phyloP scores from a whole-genome alignment of 257 asterid genomes.

The Solanum lycopersicoides region DNA sequence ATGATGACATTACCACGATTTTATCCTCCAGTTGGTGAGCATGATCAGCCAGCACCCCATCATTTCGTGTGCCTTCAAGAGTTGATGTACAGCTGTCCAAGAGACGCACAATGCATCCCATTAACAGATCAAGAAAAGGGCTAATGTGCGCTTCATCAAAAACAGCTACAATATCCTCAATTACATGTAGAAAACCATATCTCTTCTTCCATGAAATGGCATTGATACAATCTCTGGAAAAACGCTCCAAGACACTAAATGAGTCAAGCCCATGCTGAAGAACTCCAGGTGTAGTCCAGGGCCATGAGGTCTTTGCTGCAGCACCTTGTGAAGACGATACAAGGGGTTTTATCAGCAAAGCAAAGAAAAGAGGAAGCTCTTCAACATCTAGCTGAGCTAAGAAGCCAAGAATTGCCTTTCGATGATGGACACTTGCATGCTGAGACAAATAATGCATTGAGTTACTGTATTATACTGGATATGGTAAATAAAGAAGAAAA shows the following conservation, averaged over 20 bases:
- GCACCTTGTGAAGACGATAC: constrained; percentile 32
- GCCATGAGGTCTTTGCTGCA: constrained; percentile 12
- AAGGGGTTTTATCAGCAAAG: constrained; percentile 59
- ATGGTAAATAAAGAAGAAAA: background rate
- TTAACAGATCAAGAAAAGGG: constrained; percentile 67
- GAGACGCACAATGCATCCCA: constrained; percentile 56
- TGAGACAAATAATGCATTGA: constrained; percentile 22
- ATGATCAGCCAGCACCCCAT: constrained; percentile 23
- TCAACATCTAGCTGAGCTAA: constrained; percentile 71
- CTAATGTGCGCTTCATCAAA: constrained; percentile 65
- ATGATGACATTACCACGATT: constrained; percentile 33
- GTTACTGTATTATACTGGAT: background rate
- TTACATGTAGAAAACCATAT: constrained; percentile 71
- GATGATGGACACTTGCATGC: constrained; percentile 58
- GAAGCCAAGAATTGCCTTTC: constrained; percentile 82
- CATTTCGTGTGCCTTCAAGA: constrained; percentile 22
- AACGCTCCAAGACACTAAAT: constrained; percentile 42
- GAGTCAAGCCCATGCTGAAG: constrained; percentile 20
- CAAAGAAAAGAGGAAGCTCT: constrained; percentile 83
- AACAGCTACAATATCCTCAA: constrained; percentile 68
- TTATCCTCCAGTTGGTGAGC: constrained; percentile 24
- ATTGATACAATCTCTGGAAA: constrained; percentile 37
- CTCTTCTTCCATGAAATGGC: constrained; percentile 68
- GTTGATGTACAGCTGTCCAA: constrained; percentile 59
- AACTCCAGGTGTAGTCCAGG: constrained; percentile 22